These are phyloP conservation scores for Guillardia theta DNA, from an alignment of 78 protist genomes.

Conservation along the genomic window DNA sequence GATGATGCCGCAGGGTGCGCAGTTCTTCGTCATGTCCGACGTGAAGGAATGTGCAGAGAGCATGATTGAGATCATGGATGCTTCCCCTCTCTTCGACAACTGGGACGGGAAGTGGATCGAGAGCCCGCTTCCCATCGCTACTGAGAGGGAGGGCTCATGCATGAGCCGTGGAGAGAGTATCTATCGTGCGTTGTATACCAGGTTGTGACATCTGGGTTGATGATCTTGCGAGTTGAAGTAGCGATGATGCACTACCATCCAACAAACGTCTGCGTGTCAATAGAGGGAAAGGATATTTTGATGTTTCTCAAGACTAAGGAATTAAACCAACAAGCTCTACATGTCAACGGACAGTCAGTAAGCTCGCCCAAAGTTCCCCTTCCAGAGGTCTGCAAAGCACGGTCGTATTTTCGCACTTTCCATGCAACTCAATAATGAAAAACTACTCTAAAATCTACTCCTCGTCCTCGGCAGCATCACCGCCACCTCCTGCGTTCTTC, in stretches of 20 bases:
- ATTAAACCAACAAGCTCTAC: too few relatives aligned
- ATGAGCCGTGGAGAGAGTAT: neutral
- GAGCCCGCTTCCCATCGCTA: neutral
- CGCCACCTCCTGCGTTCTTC: slow-evolving; percentile 42
- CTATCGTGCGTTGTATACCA: neutral
- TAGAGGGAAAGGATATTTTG: too few relatives aligned
- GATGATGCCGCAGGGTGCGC: neutral
- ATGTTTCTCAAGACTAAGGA: too few relatives aligned
- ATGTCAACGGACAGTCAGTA: too few relatives aligned
- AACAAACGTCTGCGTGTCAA: too few relatives aligned
- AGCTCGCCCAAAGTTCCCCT: too few relatives aligned
- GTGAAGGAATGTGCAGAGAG: neutral
- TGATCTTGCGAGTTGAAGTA: too few relatives aligned
- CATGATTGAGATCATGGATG: neutral
- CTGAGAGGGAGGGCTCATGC: neutral
- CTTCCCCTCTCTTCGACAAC: neutral
- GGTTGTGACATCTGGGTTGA: too few relatives aligned
- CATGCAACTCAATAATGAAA: too few relatives aligned
- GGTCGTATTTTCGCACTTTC: too few relatives aligned
- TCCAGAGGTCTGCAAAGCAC: too few relatives aligned
- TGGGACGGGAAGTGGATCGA: neutral
- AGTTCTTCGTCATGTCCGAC: neutral
- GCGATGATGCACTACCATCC: too few relatives aligned
- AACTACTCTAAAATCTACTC: neutral
- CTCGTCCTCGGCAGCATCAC: slow-evolving; percentile 20